These are phyloP conservation scores for Gaeumannomyces tritici DNA, from an alignment of 2,329 filamentous ascomycete species.

Conservation along the genomic window DNA sequence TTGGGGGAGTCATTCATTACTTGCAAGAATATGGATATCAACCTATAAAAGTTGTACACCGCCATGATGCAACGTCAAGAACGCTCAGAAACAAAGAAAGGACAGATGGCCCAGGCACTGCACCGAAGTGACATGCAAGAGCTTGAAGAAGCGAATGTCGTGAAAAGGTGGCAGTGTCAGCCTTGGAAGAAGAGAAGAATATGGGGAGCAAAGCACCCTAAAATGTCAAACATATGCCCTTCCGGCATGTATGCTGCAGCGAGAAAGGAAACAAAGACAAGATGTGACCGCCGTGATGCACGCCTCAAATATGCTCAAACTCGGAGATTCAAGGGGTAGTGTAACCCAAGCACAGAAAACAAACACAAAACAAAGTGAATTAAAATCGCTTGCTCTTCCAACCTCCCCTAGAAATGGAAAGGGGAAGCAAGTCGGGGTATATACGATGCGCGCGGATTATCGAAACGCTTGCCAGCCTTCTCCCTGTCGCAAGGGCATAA, in stretches of 20 bases:
- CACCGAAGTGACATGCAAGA: not conserved
- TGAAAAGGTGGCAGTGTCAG: not conserved
- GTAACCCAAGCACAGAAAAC: not conserved
- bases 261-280: not conserved
- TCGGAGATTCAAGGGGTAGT: not conserved
- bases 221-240: not conserved
- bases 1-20: not conserved
- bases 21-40: not conserved
- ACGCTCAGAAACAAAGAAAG: not conserved
- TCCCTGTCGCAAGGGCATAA: conserved; percentile 2
- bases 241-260: not conserved
- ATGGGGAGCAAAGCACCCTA: not conserved
- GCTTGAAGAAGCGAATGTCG: not conserved
- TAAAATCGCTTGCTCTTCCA: not conserved
- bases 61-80: not conserved
- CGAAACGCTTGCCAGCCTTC: not conserved
- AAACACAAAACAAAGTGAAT: not conserved
- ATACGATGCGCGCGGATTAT: not conserved
- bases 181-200: not conserved
- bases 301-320: not conserved
- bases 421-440: not conserved
- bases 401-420: not conserved
- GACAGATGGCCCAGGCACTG: not conserved
- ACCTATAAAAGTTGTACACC: not conserved
- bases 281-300: not conserved